A percentile compares a stretch with the other conserved stretches of the same genome.
These are phyloP conservation scores for Phytophthora palmivora DNA, from an alignment of 352 stramenopile genomes.

Conservation along the genomic window DNA sequence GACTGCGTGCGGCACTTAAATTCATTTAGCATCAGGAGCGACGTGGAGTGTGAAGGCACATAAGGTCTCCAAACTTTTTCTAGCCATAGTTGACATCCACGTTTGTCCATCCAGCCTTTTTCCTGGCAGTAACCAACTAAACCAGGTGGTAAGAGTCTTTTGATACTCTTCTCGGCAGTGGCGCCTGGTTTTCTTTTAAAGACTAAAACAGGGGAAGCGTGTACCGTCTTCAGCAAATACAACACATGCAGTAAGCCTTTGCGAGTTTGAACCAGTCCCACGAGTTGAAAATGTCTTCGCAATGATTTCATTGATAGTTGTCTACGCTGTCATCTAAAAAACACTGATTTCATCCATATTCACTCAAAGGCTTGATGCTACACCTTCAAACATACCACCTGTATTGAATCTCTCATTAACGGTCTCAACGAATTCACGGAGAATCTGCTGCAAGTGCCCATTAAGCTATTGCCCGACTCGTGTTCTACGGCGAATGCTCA, in stretches of 20 bases:
- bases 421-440: too few species aligned
- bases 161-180: background rate
- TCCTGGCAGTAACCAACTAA: slow-evolving; percentile 5
- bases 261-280: background rate
- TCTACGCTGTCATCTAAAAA: slow-evolving; percentile 7
- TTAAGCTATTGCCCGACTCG: too few species aligned
- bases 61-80: slow-evolving; percentile 6
- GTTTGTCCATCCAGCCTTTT: slow-evolving; percentile 17
- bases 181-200: slow-evolving; percentile 7
- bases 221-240: slow-evolving; percentile 7
- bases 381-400: too few species aligned
- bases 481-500: too few species aligned
- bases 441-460: too few species aligned
- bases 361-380: too few species aligned
- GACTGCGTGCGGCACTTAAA: slow-evolving; percentile 9
- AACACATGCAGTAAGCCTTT: background rate
- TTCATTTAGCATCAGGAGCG: slow-evolving; percentile 8
- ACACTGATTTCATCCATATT: slow-evolving; percentile 2
- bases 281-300: slow-evolving; percentile 1
- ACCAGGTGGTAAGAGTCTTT: background rate
- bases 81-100: slow-evolving; percentile 1
- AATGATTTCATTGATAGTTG: background rate
- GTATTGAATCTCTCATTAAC: too few species aligned
- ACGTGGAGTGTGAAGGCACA: background rate
- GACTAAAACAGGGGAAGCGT: slow-evolving; percentile 13